These are phyloP conservation scores for Gnomoniopsis sp. DNA, from an alignment of 2,329 filamentous ascomycete genomes.

Conservation along the genomic window DNA sequence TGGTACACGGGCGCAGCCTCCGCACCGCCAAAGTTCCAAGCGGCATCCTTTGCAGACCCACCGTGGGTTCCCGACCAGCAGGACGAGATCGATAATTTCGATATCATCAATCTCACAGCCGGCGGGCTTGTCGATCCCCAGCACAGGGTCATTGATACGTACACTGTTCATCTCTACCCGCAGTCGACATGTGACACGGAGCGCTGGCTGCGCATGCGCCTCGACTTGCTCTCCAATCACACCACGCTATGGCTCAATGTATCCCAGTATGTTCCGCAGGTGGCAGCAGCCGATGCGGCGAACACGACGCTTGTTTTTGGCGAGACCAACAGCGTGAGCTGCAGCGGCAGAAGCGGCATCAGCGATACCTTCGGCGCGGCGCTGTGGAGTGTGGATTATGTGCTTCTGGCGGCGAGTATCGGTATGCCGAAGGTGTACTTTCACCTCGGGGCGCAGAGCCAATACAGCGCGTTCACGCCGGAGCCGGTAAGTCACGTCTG, in stretches of 20 bases:
- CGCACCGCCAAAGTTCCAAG: slow-evolving; percentile 28
- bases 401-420: slow-evolving; percentile 32
- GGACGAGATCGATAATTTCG: slow-evolving; percentile 32
- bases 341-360: slow-evolving; percentile 36
- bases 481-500: too few relatives aligned
- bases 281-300: slow-evolving; percentile 26
- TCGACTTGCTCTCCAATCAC: slow-evolving; percentile 32
- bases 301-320: slow-evolving; percentile 40
- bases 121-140: slow-evolving; percentile 14
- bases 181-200: slow-evolving; percentile 28
- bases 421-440: slow-evolving; percentile 38
- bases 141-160: slow-evolving; percentile 21
- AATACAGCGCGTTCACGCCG: slow-evolving; percentile 19
- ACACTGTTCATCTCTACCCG: slow-evolving; percentile 29
- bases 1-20: slow-evolving; percentile 27
- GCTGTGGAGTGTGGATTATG: slow-evolving; percentile 46
- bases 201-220: slow-evolving; percentile 30
- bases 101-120: slow-evolving; percentile 31
- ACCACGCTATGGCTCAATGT: slow-evolving; percentile 26
- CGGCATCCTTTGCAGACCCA: slow-evolving; percentile 32
- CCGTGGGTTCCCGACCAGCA: slow-evolving; percentile 34
- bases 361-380: slow-evolving; percentile 45
- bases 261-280: slow-evolving; percentile 22
- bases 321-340: slow-evolving; percentile 43
- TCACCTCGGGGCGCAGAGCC: slow-evolving; percentile 28